These are phyloP conservation scores for Acanthamoeba castellanii DNA, from an alignment of 208 protist species.

Conservation along the genomic window DNA sequence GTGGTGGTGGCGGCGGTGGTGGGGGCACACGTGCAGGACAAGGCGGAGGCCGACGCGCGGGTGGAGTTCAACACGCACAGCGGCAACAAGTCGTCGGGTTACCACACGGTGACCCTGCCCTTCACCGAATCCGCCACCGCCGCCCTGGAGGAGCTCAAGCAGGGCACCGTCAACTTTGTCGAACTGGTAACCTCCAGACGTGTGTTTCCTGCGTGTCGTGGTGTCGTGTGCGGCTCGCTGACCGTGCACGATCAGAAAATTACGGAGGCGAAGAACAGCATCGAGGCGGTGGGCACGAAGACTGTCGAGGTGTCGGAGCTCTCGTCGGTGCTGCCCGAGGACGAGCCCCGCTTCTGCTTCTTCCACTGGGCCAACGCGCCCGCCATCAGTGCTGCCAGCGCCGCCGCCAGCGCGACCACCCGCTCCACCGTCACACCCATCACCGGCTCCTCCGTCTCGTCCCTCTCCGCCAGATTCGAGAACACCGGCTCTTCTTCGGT, in stretches of 20 bases:
- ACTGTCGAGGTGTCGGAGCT: slow-evolving; percentile 21
- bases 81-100: slow-evolving; percentile 28
- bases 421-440: neutral
- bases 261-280: slow-evolving; percentile 33
- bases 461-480: slow-evolving; percentile 13
- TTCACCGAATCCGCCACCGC: slow-evolving; percentile 60
- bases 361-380: slow-evolving; percentile 42
- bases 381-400: neutral
- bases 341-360: slow-evolving; percentile 70
- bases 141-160: slow-evolving; percentile 29
- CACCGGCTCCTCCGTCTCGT: neutral
- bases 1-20: neutral
- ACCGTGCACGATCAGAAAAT: neutral
- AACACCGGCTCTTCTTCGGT: neutral
- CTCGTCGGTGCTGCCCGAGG: neutral
- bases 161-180: slow-evolving; percentile 56
- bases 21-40: neutral
- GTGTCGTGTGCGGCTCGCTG: neutral
- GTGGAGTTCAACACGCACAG: slow-evolving; percentile 62
- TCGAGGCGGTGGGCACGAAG: slow-evolving; percentile 44
- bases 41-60: slow-evolving; percentile 19
- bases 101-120: slow-evolving; percentile 68
- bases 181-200: neutral
- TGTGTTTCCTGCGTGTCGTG: neutral
- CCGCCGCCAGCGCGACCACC: neutral